phyloP scores from a whole-genome alignment of 495 filamentous ascomycete species.

The Hyaloscypha variabilis region DNA sequence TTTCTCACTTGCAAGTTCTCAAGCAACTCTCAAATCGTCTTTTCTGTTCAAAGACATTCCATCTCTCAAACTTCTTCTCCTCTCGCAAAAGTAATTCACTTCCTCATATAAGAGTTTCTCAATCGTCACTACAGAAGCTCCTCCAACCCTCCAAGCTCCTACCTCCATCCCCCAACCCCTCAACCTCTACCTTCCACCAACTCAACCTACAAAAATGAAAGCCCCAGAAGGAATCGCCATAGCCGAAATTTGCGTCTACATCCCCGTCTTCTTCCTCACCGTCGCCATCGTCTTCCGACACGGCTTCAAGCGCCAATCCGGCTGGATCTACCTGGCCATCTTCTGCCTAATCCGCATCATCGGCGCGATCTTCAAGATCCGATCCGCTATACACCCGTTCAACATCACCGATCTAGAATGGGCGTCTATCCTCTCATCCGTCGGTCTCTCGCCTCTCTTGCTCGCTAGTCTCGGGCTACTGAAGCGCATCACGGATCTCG shows the following conservation, averaged over 20 bases:
- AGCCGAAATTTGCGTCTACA: constrained; percentile 14
- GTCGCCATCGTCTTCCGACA: constrained; percentile 7
- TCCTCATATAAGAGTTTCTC: too few relatives aligned
- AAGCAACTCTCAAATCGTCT: too few relatives aligned
- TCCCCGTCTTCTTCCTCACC: constrained; percentile 18
- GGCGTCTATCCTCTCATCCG: constrained; percentile 10
- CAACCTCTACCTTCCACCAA: not conserved
- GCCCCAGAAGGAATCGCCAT: constrained; percentile 14
- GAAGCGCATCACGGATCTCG: constrained; percentile 17
- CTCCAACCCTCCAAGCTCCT: too few relatives aligned
- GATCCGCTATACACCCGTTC: not conserved
- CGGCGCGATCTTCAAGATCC: constrained; percentile 11
- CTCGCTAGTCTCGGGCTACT: constrained; percentile 21
- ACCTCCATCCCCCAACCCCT: not conserved
- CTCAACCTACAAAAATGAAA: not conserved
- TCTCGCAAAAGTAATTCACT: too few relatives aligned
- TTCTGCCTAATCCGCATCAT: constrained; percentile 13
- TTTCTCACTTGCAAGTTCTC: too few relatives aligned
- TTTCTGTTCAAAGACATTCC: too few relatives aligned
- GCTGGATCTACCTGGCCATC: constrained; percentile 26
- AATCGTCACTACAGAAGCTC: too few relatives aligned
- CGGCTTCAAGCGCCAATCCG: constrained; percentile 15
- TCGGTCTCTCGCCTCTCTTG: constrained; percentile 26
- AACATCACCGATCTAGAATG: constrained; percentile 12
- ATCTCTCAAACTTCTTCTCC: too few relatives aligned